Evolutionary conservation across 371 early-diverging fungal species (phyloP).

Genomic region (Mortierella sp.): DNA sequence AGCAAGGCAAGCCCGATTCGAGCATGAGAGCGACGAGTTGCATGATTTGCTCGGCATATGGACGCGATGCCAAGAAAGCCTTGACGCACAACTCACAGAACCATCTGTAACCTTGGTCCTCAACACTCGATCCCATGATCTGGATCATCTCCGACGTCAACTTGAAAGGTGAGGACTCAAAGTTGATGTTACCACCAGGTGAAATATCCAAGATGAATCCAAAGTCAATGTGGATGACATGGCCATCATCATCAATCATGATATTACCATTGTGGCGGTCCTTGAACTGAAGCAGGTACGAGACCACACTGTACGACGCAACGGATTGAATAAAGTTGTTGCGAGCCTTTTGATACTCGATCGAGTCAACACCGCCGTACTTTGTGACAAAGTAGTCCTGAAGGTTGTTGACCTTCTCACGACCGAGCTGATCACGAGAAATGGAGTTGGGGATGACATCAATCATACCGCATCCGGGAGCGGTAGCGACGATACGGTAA

Average conservation of each 20-base stretch:
- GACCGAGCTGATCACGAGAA: constrained; percentile 98
- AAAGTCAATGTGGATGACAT: constrained; percentile 99
- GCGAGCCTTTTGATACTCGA: constrained; percentile 93
- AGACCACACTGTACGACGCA: constrained; percentile 98
- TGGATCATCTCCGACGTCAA: constrained; percentile 98
- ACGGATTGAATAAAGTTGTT: constrained; percentile 96
- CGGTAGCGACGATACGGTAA: constrained; percentile 98
- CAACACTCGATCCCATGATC: constrained; percentile 93
- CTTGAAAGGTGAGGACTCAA: constrained; percentile 99
- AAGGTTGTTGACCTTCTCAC: constrained; percentile 97
- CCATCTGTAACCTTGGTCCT: constrained; percentile 86
- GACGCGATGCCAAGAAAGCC: constrained; percentile 90
- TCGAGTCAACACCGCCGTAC: constrained; percentile 94
- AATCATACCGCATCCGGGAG: constrained; percentile 98
- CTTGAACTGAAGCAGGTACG: constrained; percentile 97
- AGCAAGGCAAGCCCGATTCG: constrained; percentile 98
- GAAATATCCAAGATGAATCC: constrained; percentile 99
- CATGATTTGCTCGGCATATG: constrained; percentile 94
- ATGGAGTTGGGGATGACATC: constrained; percentile 99
- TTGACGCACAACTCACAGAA: constrained; percentile 94
- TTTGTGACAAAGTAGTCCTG: constrained; percentile 96
- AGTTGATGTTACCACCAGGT: constrained; percentile 97
- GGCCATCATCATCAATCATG: constrained; percentile 98
- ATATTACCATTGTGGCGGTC: constrained; percentile 99
- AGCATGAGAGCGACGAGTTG: constrained; percentile 93